Conservation (phyloP, 1,284 basidiomycete genomes). For the Marasmius fiardii region DNA sequence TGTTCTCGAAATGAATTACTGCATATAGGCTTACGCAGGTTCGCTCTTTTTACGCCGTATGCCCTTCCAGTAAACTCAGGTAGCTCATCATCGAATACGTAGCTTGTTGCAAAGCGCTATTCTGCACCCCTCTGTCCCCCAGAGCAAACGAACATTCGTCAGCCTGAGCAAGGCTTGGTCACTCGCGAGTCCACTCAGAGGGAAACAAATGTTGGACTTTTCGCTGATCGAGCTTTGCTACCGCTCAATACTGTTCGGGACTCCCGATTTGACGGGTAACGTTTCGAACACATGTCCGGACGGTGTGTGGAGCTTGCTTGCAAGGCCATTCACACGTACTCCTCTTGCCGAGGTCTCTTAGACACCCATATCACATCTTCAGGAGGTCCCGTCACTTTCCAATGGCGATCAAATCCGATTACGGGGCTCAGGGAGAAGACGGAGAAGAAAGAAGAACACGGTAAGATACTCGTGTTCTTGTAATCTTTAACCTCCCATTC, state of each 20-base stretch:
- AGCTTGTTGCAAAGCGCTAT: neutral
- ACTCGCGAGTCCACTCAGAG: neutral
- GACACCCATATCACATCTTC: neutral
- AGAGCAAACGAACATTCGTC: neutral
- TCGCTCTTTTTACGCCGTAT: neutral
- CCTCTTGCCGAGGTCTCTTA: neutral
- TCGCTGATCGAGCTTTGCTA: neutral
- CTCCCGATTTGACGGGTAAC: neutral
- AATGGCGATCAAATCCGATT: neutral
- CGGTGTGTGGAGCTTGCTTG: neutral
- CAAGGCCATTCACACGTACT: neutral
- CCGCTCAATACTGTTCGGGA: neutral
- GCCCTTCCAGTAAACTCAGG: neutral
- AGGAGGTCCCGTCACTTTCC: neutral
- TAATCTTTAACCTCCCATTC: neutral
- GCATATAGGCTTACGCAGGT: neutral
- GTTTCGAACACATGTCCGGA: neutral
- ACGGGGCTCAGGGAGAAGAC: neutral
- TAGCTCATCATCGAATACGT: neutral
- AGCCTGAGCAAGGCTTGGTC: neutral
- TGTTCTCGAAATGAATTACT: neutral
- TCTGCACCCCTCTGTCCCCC: neutral
- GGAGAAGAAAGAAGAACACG: neutral
- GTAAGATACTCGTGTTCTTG: neutral
- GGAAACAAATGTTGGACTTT: neutral